Base-by-base conservation (phyloP, 768 basidiomycete species). In the Leccinum variicolor region DNA sequence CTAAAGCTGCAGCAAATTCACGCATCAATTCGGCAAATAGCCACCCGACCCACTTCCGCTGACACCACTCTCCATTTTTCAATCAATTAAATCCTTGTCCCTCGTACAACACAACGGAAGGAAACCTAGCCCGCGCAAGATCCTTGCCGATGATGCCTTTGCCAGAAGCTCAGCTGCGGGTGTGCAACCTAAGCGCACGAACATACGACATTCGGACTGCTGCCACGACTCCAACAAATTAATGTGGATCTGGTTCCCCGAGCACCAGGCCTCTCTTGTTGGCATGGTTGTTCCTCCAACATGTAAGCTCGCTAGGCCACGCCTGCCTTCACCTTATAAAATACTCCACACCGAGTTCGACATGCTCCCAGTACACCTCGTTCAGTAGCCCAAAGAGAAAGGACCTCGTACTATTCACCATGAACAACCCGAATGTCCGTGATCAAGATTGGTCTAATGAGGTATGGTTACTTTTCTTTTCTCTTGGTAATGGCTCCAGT, bases 241-340 rank as follows among this genome's bases (percentile, higher is more conserved):
- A 25, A 55, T 49, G 52, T 26, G 26, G 23, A 19, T 25, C 46
- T 45, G 45, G 52, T 41, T 14, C 10, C 21, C n/a, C 15, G 14
- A 43, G 39, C 57, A 43, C 31, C 26, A 41, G 28, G 43, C 46
- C 25, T 17, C 21, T 17, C 39, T 33, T 31, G 5, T 49, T 53
- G 39, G 50, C 51, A 53, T 25, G 31, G 47, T 13, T 28, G 52
- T 48, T 45, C 17, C 8, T 10, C 36, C 6, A 26, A 28, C 10
- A 6, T 14, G 45, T 33, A 56, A 62, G 47, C 58, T n/a, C 58
- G 43, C 11, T 47, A 29, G 14, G n/a, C 23, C 46, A n/a, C 41
- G 17, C 26, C 23, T 14, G 50, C 3, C 26, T n/a, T 2, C 25
- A 25, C 23, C 23, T 1, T 63, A 64, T 60, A 66, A 62, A 39